Base-by-base conservation (phyloP, 2,329 filamentous ascomycete genomes). In the Macrophomina pseudophaseolina region DNA sequence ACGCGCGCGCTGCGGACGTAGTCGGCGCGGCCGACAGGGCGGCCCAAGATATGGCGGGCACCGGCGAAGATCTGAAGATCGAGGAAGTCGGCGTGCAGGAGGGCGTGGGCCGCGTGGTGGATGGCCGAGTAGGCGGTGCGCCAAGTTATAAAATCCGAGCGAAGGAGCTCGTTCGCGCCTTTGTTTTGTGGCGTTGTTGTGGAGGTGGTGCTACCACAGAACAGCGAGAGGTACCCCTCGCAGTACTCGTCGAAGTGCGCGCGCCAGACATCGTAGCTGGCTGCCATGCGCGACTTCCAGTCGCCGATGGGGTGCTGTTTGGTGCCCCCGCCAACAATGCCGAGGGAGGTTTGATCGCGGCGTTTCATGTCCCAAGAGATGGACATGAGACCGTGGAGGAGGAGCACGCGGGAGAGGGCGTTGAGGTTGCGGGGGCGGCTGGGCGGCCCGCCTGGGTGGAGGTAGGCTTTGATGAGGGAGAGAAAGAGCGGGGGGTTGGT, bases 11-110 rank as follows among this genome's bases (percentile, higher is more conserved):
- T 87, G 56, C 81, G 80, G 4, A 80, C 75, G 58, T 85, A 85
- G 68, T 88, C 86, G 16, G 74, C 72, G 4, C 79, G 78, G 7
- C 81, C 81, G 1, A 88, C 85, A 0, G 83, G 80, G 0, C 86
- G 80, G 0, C 87, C 87, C 0, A 89, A 79, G 32, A 90, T 89
- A 54, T 88, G 83, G 1, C 81, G 76, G 3, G 87, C 84, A 0
- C 87, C 87, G 0, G 87, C 87, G 52, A 85, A 87, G 49, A 89
- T 88, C 69, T 90, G 87, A 0, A 89, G 76, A 70, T 89, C 86
- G 0, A 88, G 77, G 48, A 89, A 84, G 16, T 88, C 86, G 6
- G 85, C 84, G 66, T 87, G 80, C 2, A 90, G 78, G 0, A 86
- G 79, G 6, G 88, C 80, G 52, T 87, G 83, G 0, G 86, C 86